Evolutionary conservation across 176 grass and related monocot genomes (phyloP).

Genomic region (Themeda triandra): DNA sequence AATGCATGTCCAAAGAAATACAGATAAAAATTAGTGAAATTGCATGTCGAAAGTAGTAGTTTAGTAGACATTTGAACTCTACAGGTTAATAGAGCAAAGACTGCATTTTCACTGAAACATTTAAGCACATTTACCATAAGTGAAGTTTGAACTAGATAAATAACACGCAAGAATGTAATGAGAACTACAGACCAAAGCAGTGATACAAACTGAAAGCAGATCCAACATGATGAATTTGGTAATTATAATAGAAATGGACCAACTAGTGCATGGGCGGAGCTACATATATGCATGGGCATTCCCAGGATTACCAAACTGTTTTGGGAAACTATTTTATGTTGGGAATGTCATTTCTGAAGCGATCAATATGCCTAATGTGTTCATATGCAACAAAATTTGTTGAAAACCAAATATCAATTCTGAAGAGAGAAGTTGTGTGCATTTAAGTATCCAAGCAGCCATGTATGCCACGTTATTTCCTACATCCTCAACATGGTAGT

Average conservation of each 20-base stretch:
- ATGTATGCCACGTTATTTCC: neutral
- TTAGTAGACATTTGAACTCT: neutral
- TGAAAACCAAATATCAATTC: neutral
- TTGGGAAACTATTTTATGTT: neutral
- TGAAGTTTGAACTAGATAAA: constrained; percentile 3
- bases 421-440: neutral
- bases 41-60: neutral
- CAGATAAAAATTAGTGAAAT: neutral
- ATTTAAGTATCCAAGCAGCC: neutral
- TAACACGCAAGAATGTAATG: neutral
- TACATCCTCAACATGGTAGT: constrained; percentile 6
- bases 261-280: neutral
- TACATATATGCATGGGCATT: neutral
- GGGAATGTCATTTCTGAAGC: neutral
- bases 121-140: neutral
- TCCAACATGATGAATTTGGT: constrained; percentile 7
- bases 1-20: neutral
- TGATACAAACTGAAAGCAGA: constrained; percentile 9
- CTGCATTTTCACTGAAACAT: neutral
- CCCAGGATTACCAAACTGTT: neutral
- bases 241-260: constrained; percentile 7
- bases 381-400: constrained; percentile 20
- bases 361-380: neutral
- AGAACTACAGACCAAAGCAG: neutral
- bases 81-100: neutral